Percentiles rank a stretch among this genome's conserved stretches.
phyloP scores from a whole-genome alignment of 2,329 filamentous ascomycete genomes.

The Pseudocercospora crystallina region DNA sequence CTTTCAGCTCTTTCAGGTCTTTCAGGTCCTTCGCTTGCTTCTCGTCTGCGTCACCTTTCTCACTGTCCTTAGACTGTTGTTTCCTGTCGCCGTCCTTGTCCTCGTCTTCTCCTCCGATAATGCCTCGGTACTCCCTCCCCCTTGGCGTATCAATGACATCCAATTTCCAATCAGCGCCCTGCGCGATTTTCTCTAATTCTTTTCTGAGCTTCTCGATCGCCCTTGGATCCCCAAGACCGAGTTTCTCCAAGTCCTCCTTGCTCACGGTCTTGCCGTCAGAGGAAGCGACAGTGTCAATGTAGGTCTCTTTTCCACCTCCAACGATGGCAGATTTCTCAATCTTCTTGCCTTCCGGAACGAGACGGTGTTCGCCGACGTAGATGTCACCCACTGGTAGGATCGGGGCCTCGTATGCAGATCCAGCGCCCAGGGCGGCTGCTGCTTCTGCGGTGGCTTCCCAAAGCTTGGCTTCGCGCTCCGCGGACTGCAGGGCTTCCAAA shows the following conservation, averaged over 20 bases:
- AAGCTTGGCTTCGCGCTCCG: constrained; percentile 22
- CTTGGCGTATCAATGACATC: constrained; percentile 72
- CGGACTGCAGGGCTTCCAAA: constrained; percentile 21
- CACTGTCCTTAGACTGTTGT: constrained; percentile 52
- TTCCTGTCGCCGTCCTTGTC: constrained; percentile 24
- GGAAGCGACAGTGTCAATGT: constrained; percentile 53
- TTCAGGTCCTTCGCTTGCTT: not conserved
- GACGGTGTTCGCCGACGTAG: constrained; percentile 56
- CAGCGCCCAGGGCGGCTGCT: constrained; percentile 26
- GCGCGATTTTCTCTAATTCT: constrained; percentile 67
- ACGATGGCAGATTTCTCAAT: constrained; percentile 55
- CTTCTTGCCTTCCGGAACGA: constrained; percentile 55
- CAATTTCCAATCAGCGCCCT: constrained; percentile 74
- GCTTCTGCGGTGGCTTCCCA: constrained; percentile 29
- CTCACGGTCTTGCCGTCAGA: constrained; percentile 54
- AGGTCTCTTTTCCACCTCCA: constrained; percentile 54
- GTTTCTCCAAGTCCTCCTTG: constrained; percentile 51
- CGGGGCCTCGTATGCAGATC: constrained; percentile 3
- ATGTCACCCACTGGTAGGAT: constrained; percentile 54
- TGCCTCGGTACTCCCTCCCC: constrained; percentile 66
- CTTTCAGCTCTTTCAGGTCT: no score
- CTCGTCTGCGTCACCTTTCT: constrained; percentile 11
- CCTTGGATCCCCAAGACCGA: constrained; percentile 67
- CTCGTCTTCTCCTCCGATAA: constrained; percentile 61
- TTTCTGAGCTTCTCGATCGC: constrained; percentile 69